Evolutionary conservation across 1,284 basidiomycete genomes (phyloP), one percentile per base, ranked within the genome.

Genomic region (Sporisorium iseilematis-ciliati): DNA sequence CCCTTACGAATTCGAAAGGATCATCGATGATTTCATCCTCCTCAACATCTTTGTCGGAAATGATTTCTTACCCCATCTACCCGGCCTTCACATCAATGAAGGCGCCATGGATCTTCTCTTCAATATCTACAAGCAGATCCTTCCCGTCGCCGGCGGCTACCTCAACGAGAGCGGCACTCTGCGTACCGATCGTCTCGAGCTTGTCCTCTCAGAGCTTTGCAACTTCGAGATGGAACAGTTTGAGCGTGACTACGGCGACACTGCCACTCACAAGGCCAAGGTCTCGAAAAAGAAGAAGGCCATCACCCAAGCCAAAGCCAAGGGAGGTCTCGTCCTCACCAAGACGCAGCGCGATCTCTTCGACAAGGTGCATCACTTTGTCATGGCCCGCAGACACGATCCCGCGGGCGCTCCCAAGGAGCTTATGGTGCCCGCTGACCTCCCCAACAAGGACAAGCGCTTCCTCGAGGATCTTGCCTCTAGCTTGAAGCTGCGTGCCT

Each of bases 11-110:
- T 89, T 98, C 62, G 96, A 99, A 85, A 90, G 92, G 35, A 89
- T 99, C 86, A 97, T 99, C 83, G 96, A 99, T 86, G 96, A 99
- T 87, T 98, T 98, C 86, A 93, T 99, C 81, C 88, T 99, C 16
- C 90, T 99, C 78, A 93, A 94, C 50, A 93, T 97, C 52, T 98
- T 99, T 81, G 91, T 98, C 57, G 96, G 95, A 35, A 99, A 98
- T 85, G 95, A 98, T 87, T 98, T 98, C 87, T 87, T 99, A 77
- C 96, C 96, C 8, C 94, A 99, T 87, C 87, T 99, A 57, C 97
- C 96, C 7, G 95, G 97, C 85, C 86, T 99, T 43, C 97, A 99
- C 85, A 99, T 99, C 85, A 95, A 98, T 83, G 94, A 97, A 86
- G 97, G 97, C 80, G 96, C 94, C 4, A 86, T 99, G 76, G 94